Evolutionary conservation across 2,329 filamentous ascomycete species (phyloP), one percentile per base, ranked within the genome.

Genomic region (Botrytis medusae): DNA sequence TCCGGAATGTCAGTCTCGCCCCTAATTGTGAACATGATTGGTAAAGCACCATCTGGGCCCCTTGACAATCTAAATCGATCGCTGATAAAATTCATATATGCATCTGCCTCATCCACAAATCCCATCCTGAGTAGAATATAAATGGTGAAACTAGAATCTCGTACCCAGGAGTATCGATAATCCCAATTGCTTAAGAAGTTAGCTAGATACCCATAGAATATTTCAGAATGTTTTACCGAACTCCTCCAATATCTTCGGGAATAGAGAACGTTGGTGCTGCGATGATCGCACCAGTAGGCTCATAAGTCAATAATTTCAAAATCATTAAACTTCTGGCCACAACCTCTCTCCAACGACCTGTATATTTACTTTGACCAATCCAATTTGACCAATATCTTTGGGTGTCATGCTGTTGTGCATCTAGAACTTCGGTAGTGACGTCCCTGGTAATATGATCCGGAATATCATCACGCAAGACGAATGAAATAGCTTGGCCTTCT

Each of bases 1-100:
- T 94, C 92, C 0, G 92, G 91, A 54, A 94, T 92, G 57, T 93
- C 89, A 1, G 91, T 93, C 62, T 89, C 90, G 64, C 92, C 92
- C 37, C 89, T 86, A 76, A 95, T 94, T 59, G 90, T 93, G 79
- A 94, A 94, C 92, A 95, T 94, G 79, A 95, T 93, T 20, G 92
- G 92, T 51, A 95, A 82, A 0, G 87, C 89, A 44, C 89, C 88
- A 68, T 90, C 87, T 1, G 86, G 80, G 12, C 84, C 84, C n/a
- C 88, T 86, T 1, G 90, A 90, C 74, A 88, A 86, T 46, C 88
- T 84, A 74, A 94, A 89, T 16, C 91, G 87, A 76, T 92, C 88
- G 82, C 88, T 92, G 76, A 95, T 93, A 80, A 94, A 95, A 71
- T 87, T 86, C 86, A 94, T 93, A 81, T 93, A 95, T 1, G 91